Conservation (phyloP, 352 stramenopile genomes). For the Peronospora destructor region DNA sequence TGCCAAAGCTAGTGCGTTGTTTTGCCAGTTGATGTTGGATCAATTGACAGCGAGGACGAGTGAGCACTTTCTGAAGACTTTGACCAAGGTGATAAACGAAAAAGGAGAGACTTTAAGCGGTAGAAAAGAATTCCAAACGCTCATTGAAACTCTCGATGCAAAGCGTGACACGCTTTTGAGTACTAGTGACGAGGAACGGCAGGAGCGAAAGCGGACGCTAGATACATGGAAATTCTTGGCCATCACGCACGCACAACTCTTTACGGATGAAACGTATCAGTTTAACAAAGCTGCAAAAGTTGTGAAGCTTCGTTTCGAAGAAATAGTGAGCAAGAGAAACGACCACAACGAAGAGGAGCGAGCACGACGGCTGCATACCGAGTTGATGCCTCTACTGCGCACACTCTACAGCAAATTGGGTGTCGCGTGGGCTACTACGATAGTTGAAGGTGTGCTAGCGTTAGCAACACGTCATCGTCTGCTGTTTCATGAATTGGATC, state of each 20-base stretch:
- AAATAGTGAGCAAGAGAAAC: constrained; percentile 9
- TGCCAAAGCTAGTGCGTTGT: constrained; percentile 51
- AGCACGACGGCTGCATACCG: constrained; percentile 18
- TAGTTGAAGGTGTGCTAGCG: constrained; percentile 49
- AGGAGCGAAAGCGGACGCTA: constrained; percentile 14
- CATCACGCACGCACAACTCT: constrained; percentile 57
- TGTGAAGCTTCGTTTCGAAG: constrained; percentile 47
- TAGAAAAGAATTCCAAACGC: constrained; percentile 43
- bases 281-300: constrained; percentile 66
- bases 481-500: constrained; percentile 39
- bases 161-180: constrained; percentile 30
- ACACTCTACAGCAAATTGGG: constrained; percentile 48
- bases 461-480: constrained; percentile 50
- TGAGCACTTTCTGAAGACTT: constrained; percentile 38
- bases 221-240: constrained; percentile 50
- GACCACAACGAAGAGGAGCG: constrained; percentile 5
- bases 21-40: constrained; percentile 40
- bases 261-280: constrained; percentile 78
- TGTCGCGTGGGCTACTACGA: constrained; percentile 49
- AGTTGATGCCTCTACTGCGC: constrained; percentile 59
- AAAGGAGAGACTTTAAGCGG: constrained; percentile 43
- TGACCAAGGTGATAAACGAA: constrained; percentile 38
- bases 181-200: constrained; percentile 5
- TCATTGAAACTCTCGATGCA: constrained; percentile 36
- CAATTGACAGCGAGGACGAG: constrained; percentile 34